These are phyloP conservation scores for Austroboletus novae-zelandiae DNA, from an alignment of 1,284 basidiomycete genomes.

Conservation along the genomic window DNA sequence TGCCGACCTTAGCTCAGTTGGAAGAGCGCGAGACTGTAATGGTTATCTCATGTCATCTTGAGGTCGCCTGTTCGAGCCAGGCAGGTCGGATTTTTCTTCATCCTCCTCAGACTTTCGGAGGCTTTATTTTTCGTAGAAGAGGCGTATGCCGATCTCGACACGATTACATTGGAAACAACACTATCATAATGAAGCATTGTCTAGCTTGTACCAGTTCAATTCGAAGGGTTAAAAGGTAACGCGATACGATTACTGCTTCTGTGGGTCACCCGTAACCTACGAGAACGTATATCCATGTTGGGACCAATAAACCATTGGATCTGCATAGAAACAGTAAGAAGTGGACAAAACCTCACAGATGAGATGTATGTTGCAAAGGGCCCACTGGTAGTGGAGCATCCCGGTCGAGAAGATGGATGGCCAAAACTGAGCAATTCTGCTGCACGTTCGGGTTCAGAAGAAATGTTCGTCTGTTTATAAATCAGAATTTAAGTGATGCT, in stretches of 20 bases:
- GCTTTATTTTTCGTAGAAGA: no score
- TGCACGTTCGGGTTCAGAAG: background rate
- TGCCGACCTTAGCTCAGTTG: constrained; percentile 39
- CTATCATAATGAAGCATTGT: no score
- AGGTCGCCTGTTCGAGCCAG: constrained; percentile 60
- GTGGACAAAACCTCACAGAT: background rate
- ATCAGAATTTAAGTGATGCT: background rate
- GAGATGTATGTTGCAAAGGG: background rate
- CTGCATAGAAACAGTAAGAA: background rate
- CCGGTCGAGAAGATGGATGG: background rate
- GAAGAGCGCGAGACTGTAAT: constrained; percentile 39
- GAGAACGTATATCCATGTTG: background rate
- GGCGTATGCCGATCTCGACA: no score
- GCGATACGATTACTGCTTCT: background rate
- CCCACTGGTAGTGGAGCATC: background rate
- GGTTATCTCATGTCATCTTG: constrained; percentile 37
- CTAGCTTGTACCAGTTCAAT: background rate
- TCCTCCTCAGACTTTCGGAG: no score
- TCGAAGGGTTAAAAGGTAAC: background rate
- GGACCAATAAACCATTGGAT: background rate
- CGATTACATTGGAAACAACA: no score
- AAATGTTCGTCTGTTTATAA: background rate
- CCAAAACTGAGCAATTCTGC: background rate
- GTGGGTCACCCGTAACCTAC: background rate
- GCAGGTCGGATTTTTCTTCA: constrained; percentile 42